Base-by-base conservation (phyloP, 1,284 basidiomycete species). In the Apiotrichum veenhuisii region DNA sequence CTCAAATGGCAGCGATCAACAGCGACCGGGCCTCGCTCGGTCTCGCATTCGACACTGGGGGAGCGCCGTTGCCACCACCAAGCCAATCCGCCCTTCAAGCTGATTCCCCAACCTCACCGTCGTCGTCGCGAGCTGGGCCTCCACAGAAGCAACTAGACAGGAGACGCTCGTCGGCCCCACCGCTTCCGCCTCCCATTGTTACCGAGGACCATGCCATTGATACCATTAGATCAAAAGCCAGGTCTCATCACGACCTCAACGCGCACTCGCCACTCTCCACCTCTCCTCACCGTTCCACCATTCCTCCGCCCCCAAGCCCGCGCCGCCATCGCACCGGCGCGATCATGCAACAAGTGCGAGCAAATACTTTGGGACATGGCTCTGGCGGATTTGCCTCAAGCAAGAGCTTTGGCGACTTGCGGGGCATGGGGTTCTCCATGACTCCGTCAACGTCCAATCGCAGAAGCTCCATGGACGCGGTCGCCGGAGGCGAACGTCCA, bases 351-450 rank as follows among this genome's bases (percentile, higher is more conserved):
- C 58, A 71, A 18, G 68, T 69, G 11, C 53, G 72, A 43, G 69
- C 64, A 10, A 50, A 63, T 17, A 70, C 70, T 10, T 59, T 59
- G 25, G 72, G 69, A 5, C 51, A 56, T 18, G 41, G 48, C 2
- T 52, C 50, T 17, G 26, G 33, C 14, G 57, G 50, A 20, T 60
- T 68, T 23, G 25, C 49, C 8, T 59, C 59, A 36, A 73, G 68
- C 57, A 72, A 68, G 52, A 71, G 68, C 55, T 70, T 61, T 43
- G 71, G 70, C 2, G 73, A 75, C 61, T 47, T 75, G 25, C 43
- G 38, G 3, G 34, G n/a, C 25, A 40, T 47, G 34, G 54, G 58
- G 15, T 37, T 59, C 11, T n/a, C 44, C 30, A 59, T 59, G 54
- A 59, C 50, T 3, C 9, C 53, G 36, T 25, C 55, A 5, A 26